These are phyloP conservation scores for Viridothelium virens DNA, from an alignment of 495 filamentous ascomycete species.

Conservation along the genomic window DNA sequence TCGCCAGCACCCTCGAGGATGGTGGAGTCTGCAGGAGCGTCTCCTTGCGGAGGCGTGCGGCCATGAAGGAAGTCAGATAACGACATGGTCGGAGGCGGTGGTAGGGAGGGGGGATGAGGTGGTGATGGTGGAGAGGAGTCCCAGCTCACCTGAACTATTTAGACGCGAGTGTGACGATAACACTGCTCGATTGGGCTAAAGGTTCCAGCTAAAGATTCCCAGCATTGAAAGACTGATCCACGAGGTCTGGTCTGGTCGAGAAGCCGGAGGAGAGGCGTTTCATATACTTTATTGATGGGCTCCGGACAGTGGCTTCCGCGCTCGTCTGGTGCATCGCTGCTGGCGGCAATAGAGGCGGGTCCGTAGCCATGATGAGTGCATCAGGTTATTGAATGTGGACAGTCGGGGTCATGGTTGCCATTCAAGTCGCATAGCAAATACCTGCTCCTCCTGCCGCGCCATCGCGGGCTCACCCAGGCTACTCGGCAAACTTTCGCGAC, in stretches of 20 bases:
- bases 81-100: not conserved
- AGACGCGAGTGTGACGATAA: not conserved
- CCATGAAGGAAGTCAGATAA: conserved; percentile 11
- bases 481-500: conserved; percentile 9
- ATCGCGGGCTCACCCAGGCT: not conserved
- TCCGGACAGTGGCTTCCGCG: not conserved
- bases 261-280: conserved; percentile 2
- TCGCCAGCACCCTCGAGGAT: not conserved
- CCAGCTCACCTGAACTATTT: conserved; percentile 3
- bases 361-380: conserved; percentile 12
- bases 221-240: not conserved
- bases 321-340: not conserved
- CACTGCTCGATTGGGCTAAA: not conserved
- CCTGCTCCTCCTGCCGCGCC: conserved; percentile 7
- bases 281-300: not conserved
- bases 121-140: not conserved
- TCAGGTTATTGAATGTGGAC: conserved; percentile 5
- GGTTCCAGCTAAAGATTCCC: not conserved
- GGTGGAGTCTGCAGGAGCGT: not conserved
- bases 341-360: conserved; percentile 4
- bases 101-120: not conserved
- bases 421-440: conserved; percentile 10
- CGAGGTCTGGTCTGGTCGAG: not conserved
- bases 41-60: not conserved
- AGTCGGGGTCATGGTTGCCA: conserved; percentile 11